Conservation (phyloP, 129 eudicot species). For the Arctium lappa region DNA sequence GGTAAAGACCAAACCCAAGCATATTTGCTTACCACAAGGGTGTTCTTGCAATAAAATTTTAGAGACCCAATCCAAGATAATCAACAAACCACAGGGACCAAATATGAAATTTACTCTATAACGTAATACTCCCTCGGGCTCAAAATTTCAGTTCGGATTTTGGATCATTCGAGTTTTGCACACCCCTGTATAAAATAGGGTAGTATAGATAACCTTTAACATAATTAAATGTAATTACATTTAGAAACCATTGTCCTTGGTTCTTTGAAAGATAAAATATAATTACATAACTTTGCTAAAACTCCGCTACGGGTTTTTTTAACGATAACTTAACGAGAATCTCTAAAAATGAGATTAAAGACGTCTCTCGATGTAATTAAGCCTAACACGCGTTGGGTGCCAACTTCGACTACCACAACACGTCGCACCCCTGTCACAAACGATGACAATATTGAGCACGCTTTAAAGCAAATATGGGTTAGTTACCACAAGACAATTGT, state of each 20-base stretch:
- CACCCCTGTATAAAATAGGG: neutral
- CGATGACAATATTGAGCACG: neutral
- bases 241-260: neutral
- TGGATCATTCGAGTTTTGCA: neutral
- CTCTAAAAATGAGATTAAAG: slow-evolving; percentile 30
- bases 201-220: neutral
- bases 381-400: slow-evolving; percentile 48
- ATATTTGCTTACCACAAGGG: no score
- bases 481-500: neutral
- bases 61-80: no score
- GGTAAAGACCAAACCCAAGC: no score
- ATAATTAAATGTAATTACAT: slow-evolving; percentile 7
- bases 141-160: no score
- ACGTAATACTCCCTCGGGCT: no score
- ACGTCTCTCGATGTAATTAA: slow-evolving; percentile 55
- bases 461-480: neutral
- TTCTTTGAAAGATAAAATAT: slow-evolving; percentile 18
- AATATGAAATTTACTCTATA: no score
- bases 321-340: slow-evolving; percentile 2
- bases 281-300: slow-evolving; percentile 20
- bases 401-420: slow-evolving; percentile 40
- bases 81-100: no score
- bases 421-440: slow-evolving; percentile 54
- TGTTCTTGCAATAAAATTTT: no score
- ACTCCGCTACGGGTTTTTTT: neutral